Conservation (phyloP, 768 basidiomycete species). For the Leccinum variicolor region DNA sequence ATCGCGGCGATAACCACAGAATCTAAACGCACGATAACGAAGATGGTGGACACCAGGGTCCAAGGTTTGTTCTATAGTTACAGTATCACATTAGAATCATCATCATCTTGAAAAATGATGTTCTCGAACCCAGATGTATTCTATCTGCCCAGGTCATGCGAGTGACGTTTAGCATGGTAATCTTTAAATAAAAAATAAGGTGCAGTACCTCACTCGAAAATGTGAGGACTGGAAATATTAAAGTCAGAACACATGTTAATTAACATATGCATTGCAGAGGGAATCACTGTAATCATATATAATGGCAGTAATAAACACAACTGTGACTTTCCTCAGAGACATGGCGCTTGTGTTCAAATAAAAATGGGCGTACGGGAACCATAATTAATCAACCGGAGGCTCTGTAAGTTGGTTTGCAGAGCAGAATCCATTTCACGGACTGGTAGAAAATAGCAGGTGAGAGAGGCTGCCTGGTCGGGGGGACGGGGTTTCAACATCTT, state of each 20-base stretch:
- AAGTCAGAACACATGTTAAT: background rate
- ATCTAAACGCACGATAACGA: slow-evolving; percentile 5
- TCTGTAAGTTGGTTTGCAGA: no score
- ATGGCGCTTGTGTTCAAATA: no score
- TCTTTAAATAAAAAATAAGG: background rate
- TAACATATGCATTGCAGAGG: background rate
- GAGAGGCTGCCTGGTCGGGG: no score
- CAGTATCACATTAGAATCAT: background rate
- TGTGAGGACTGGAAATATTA: slow-evolving; percentile 3
- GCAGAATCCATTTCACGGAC: no score
- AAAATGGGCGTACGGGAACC: no score
- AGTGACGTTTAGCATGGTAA: background rate
- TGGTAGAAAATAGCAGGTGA: no score
- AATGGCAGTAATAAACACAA: background rate
- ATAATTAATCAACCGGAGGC: no score
- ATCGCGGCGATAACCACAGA: background rate
- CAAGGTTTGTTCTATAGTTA: slow-evolving; percentile 1
- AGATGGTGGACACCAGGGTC: slow-evolving; percentile 10
- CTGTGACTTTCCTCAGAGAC: background rate
- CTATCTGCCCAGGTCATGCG: background rate
- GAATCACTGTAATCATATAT: background rate
- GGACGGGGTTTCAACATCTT: no score
- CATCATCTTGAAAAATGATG: no score
- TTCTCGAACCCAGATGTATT: slow-evolving; percentile 13
- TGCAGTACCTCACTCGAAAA: slow-evolving; percentile 6